Evolutionary conservation across 768 basidiomycete genomes (phyloP), one percentile per base, ranked within the genome.

Genomic region (Tricholoma terreum): DNA sequence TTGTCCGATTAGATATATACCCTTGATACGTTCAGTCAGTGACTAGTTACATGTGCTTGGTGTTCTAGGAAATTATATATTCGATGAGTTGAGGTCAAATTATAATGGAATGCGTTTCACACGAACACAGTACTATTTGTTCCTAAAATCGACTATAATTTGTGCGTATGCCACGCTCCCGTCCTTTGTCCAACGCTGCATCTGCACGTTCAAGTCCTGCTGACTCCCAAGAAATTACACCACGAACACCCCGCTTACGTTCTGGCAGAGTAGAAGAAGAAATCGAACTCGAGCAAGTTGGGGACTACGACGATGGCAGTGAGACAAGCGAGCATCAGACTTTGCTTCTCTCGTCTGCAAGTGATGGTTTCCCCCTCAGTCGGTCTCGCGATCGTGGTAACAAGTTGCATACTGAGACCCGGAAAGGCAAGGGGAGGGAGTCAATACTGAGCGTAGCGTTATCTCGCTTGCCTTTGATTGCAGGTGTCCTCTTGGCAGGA

Each of bases 231-330:
- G 48, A 59, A 19, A 69, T 81, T 27, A 85, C 84, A 15, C 85
- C 85, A 2, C 75, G 85, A 55, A 86, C 85, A 27, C 85, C 85
- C 52, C 85, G 82, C 68, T 82, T 83, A 34, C 81, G 81, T 59
- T 76, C 83, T 40, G 84, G 83, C 50, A 76, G 77, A 65, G 77
- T 78, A 50, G 82, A 85, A 64, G 81, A 83, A 64, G 80, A 78
- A 46, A 64, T 74, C n/a, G 82, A 84, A 56, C 72, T 81, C 12
- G 71, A 78, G 19, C 72, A 79, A 27, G 48, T 73, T 22, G 67
- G 64, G 3, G 70, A 71, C 35, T 73, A 77, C 51, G 69, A 73
- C 56, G 71, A 72, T 38, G 70, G 74, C 46, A 63, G 61, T 45
- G 68, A 73, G 17, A 65, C 69, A 51, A 68, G 68, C 24, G 69